These are phyloP conservation scores for Parafenestella ontariensis DNA, from an alignment of 2,329 filamentous ascomycete species.

Conservation along the genomic window DNA sequence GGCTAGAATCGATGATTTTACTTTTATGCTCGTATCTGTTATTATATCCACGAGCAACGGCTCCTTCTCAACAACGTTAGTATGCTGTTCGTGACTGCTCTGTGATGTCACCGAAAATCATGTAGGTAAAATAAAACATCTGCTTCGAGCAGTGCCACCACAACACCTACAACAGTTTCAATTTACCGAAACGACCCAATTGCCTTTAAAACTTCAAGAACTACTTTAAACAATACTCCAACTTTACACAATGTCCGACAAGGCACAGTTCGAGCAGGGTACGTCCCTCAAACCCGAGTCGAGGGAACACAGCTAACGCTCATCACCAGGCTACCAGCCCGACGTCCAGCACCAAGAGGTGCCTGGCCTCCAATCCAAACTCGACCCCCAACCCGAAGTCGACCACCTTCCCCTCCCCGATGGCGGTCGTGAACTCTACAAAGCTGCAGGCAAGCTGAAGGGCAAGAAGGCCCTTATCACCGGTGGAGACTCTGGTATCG, in stretches of 20 bases:
- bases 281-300: not conserved
- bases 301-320: not conserved
- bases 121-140: constrained; percentile 20
- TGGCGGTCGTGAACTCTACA: constrained; percentile 73
- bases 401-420: constrained; percentile 72
- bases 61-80: constrained; percentile 22
- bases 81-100: constrained; percentile 9
- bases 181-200: not conserved
- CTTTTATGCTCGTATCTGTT: constrained; percentile 2
- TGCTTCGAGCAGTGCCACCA: not conserved
- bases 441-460: constrained; percentile 75
- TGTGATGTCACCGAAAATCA: constrained; percentile 37
- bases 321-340: constrained; percentile 55
- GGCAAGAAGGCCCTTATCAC: constrained; percentile 82
- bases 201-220: not conserved
- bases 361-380: constrained; percentile 62
- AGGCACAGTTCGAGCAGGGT: constrained; percentile 48
- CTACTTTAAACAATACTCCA: not conserved
- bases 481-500: constrained; percentile 81
- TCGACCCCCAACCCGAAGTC: constrained; percentile 66
- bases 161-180: not conserved
- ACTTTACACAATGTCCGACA: constrained; percentile 58
- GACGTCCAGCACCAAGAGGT: constrained; percentile 58
- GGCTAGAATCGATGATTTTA: not conserved
- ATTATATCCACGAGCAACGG: constrained; percentile 2